phyloP scores from a whole-genome alignment of 1,284 basidiomycete species.

The Salmacisia buchloeana region DNA sequence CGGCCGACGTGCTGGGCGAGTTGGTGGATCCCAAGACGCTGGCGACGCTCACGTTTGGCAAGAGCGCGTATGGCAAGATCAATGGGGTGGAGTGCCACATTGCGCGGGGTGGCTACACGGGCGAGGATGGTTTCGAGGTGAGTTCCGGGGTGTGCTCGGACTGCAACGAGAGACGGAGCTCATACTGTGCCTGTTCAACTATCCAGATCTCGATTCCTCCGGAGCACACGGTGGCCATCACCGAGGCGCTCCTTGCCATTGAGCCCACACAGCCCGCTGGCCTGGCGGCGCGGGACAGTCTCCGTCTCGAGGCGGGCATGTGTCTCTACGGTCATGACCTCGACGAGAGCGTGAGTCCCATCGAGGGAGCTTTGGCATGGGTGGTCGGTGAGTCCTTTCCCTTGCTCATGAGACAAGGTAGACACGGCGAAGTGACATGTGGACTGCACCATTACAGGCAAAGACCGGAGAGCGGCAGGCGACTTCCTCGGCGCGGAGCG shows the following conservation, averaged over 20 bases:
- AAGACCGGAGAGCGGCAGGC: constrained; percentile 65
- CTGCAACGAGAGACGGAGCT: constrained; percentile 13
- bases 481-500: constrained; percentile 77
- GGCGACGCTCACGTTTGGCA: constrained; percentile 45
- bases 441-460: constrained; percentile 56
- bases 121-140: constrained; percentile 96
- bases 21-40: constrained; percentile 64
- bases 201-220: constrained; percentile 74
- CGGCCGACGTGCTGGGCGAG: constrained; percentile 69
- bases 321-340: constrained; percentile 93
- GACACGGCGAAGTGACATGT: background rate
- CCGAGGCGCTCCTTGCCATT: constrained; percentile 61
- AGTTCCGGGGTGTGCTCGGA: constrained; percentile 15
- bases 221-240: constrained; percentile 65
- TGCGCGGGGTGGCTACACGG: constrained; percentile 94
- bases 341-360: constrained; percentile 75
- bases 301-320: constrained; percentile 95
- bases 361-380: constrained; percentile 84
- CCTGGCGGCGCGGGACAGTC: constrained; percentile 83
- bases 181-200: background rate
- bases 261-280: constrained; percentile 76
- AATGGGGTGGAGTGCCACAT: constrained; percentile 68
- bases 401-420: background rate
- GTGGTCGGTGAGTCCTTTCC: constrained; percentile 65
- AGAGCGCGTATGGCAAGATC: constrained; percentile 55